Evolutionary conservation across 1,284 basidiomycete genomes (phyloP), one percentile per base, ranked within the genome.

Genomic region (Moniliella sp.): DNA sequence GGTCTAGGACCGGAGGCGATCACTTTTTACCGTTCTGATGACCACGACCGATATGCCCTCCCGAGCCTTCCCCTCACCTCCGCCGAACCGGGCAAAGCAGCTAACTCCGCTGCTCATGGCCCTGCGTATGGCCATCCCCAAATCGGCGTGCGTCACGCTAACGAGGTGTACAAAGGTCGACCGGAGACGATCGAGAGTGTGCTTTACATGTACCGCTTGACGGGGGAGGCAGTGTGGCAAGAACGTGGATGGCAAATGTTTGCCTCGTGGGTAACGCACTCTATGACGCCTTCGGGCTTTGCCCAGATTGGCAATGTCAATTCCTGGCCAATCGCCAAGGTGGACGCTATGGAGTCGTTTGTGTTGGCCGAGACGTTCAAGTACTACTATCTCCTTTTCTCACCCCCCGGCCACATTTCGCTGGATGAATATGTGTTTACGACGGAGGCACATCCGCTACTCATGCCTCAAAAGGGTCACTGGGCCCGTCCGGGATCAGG

Each of bases 181-280:
- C 69, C 69, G 11, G 69, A 70, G 49, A 69, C 68, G 11, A 69
- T 70, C 48, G 69, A 71, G 56, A 64, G 60, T 15, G 65, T 70
- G 17, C 66, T 68, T 37, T 61, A 57, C 47, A 67, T 67, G 66
- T 70, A 63, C 51, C 61, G 69, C 26, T 45, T 69, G 15, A 70
- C 69, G 1, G 69, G 69, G 13, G 67, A 71, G 48, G 48, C 52
- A 4, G 61, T 61, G 35, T 71, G 69, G 69, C 66, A 68, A 47
- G 68, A 70, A 34, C 60, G 64, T 25, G 69, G 69, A 3, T 71
- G 69, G 69, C 62, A 65, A 40, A 70, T 70, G 69, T 71, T 70
- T 35, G 61, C 62, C 4, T 61, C 61, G 5, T 71, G 69, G 69
- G 63, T 67, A 33, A 58, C 62, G 34, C 52, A 62, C 31, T 42